Evolutionary conservation across 1,139 yeast species (phyloP), one percentile per base, ranked within the genome.

Genomic region (Sugiyamaella sp.): DNA sequence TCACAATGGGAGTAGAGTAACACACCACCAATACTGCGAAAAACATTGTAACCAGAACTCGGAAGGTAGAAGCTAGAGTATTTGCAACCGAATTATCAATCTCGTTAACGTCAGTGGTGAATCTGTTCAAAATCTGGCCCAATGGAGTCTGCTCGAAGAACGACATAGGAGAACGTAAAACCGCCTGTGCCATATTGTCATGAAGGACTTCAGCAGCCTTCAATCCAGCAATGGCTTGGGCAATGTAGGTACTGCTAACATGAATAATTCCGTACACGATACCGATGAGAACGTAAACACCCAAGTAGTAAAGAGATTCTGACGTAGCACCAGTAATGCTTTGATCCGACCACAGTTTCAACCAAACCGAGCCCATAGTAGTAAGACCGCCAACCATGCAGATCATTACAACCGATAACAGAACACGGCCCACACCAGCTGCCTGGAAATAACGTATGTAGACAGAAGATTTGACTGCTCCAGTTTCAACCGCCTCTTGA

Each of bases 261-360:
- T 80, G 72, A 46, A 85, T 73, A 14, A 80, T 64, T 2, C 85
- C 76, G 4, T 90, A 79, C 3, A 80, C 75, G 48, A 89, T 66
- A 59, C 97, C 96, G 52, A 89, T 73, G 12, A 78, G 73, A 57
- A 87, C 79, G 69, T 89, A 88, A 49, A 85, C 75, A 27, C 86
- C 85, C 66, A 90, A 75, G 64, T 88, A 89, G 60, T 74, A 80
- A 45, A 73, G 73, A 22, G 87, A 81, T 55, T 83, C 68, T 1
- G 96, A 95, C 66, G 89, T 89, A 55, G 73, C 74, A 21, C 93
- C 95, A 45, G 74, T 69, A 2, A 90, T 78, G 67, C 90, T 91
- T 33, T 86, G 81, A 68, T 93, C 98, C 5, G 98, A 89, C 98
- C 98, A 93, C 68, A 89, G 89, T 69, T 93, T 93, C 66, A 93